Evolutionary conservation across 129 eudicot species (phyloP), one percentile per base, ranked within the genome.

Genomic region (Chrysanthemum makinoi): DNA sequence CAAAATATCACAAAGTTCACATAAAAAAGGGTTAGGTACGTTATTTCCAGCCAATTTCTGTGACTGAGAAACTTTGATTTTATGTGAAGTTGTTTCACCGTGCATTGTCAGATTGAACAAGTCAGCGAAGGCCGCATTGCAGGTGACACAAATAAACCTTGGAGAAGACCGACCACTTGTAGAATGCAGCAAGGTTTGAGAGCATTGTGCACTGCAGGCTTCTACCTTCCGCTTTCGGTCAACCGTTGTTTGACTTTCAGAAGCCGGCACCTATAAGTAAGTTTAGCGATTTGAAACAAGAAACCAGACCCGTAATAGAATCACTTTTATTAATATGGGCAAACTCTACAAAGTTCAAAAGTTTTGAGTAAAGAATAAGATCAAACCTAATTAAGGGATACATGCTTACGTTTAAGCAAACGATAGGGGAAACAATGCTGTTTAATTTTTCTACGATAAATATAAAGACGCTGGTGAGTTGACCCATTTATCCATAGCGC

Each of bases 1-100:
- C 63, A 63, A 18, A 69, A 58, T 26, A 48, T 80, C 75, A 39
- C 83, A 80, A 62, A 75, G 69, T 46, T 80, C 83, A 56, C 83
- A 80, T 28, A 61, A 19, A 49, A 80, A 80, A 6, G 80, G 83
- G 48, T 80, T 80, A 24, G 46, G 10, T 39, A 39, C 10, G 46
- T 39, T 39, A 39, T 39, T 6, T 39, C 46, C 46, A 18, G 14
- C 39, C 46, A 39, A 39, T 11, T 43, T 69, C 59, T 46, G 65
- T 20, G 76, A 64, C 62, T 18, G 22, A 59, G 28, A 30, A 62
- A 80, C 8, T 57, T 47, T 48, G 69, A 12, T 55, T 69, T 14
- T 75, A 52, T 80, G 84, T 0, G 61, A 73, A 5, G 6, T 10
- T 9, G 84, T 75, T 70, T 69, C 84, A 70, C 80, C 65, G 15